These are phyloP conservation scores for Zalerion maritima DNA, from an alignment of 495 filamentous ascomycete species.

Conservation along the genomic window DNA sequence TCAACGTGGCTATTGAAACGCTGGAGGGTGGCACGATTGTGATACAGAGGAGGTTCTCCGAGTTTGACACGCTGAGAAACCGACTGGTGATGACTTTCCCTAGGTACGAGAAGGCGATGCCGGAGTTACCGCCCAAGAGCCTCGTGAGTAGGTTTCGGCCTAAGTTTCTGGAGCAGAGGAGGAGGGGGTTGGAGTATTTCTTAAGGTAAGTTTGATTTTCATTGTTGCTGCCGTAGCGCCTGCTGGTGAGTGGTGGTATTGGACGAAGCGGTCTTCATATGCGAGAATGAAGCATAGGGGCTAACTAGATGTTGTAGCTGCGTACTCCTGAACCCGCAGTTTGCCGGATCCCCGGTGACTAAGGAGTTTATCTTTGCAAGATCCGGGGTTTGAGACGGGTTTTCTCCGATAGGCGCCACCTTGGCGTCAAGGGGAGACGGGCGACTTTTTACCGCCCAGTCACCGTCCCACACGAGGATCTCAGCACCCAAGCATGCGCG, in stretches of 20 bases:
- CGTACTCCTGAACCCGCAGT: slow-evolving; percentile 42
- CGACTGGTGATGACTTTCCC: slow-evolving; percentile 39
- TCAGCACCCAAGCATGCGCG: no score
- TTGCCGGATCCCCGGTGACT: slow-evolving; percentile 38
- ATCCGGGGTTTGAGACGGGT: slow-evolving; percentile 5
- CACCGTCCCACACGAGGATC: no score
- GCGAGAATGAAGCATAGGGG: no score
- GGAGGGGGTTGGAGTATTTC: slow-evolving; percentile 40
- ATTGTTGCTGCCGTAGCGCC: slow-evolving; percentile 5
- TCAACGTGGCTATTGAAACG: slow-evolving; percentile 40
- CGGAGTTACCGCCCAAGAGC: slow-evolving; percentile 40
- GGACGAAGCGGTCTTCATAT: no score
- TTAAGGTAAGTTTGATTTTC: slow-evolving; percentile 27
- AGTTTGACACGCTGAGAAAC: slow-evolving; percentile 37
- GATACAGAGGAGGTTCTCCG: slow-evolving; percentile 44
- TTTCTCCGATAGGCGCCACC: no score
- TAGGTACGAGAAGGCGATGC: slow-evolving; percentile 37
- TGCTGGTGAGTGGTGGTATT: no score
- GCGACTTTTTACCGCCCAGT: no score
- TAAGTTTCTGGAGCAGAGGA: slow-evolving; percentile 36
- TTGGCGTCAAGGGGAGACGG: no score
- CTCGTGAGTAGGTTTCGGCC: slow-evolving; percentile 37
- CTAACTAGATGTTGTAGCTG: slow-evolving; percentile 20
- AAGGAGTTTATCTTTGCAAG: slow-evolving; percentile 43
- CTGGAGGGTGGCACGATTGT: slow-evolving; percentile 37